These are phyloP conservation scores for Apiotrichum porosum DNA, from an alignment of 1,284 basidiomycete species.

Conservation along the genomic window DNA sequence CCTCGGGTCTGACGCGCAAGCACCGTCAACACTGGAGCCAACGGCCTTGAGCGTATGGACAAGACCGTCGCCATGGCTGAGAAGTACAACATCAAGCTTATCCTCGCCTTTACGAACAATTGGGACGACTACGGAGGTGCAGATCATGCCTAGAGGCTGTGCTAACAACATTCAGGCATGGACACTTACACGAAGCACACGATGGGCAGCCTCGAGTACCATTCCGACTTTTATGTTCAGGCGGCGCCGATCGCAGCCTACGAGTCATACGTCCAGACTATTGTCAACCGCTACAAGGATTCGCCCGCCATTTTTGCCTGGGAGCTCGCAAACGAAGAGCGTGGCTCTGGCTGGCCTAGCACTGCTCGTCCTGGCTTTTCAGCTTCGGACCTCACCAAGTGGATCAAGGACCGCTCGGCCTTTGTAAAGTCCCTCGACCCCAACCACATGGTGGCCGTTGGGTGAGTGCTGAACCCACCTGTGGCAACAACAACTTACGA, in stretches of 20 bases:
- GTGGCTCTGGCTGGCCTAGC: slow-evolving; percentile 49
- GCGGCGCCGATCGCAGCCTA: slow-evolving; percentile 54
- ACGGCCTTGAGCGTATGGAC: background rate
- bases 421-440: slow-evolving; percentile 56
- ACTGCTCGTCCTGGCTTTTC: slow-evolving; percentile 50
- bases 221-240: slow-evolving; percentile 60
- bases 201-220: slow-evolving; percentile 30
- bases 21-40: background rate
- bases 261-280: slow-evolving; percentile 57
- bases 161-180: background rate
- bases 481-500: too few relatives aligned
- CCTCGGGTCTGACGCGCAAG: too few relatives aligned
- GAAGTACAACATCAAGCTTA: background rate
- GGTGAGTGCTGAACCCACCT: too few relatives aligned
- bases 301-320: slow-evolving; percentile 57
- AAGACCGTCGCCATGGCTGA: background rate
- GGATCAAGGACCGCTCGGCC: slow-evolving; percentile 54
- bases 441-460: slow-evolving; percentile 62
- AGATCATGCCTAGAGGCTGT: too few relatives aligned
- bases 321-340: slow-evolving; percentile 63
- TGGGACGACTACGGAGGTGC: slow-evolving; percentile 1
- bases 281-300: slow-evolving; percentile 57
- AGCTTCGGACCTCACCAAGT: slow-evolving; percentile 52
- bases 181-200: slow-evolving; percentile 1
- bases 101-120: background rate